Evolutionary conservation across 2,329 filamentous ascomycete species (phyloP).

Genomic region (Alternaria conjuncta): DNA sequence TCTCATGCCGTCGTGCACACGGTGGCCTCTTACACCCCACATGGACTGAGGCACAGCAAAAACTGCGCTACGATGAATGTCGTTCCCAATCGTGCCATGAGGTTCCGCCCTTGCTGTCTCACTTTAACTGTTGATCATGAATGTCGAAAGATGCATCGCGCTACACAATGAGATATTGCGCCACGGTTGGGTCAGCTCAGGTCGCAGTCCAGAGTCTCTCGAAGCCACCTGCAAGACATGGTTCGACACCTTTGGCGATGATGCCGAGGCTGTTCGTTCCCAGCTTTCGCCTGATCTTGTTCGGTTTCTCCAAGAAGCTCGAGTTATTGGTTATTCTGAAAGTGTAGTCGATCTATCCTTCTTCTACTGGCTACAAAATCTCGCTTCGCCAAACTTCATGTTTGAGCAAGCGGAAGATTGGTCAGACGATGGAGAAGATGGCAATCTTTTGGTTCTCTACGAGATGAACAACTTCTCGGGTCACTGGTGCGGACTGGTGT

Average conservation of each 20-base stretch:
- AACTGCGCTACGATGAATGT: background rate
- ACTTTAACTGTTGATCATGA: background rate
- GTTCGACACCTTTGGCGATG: background rate
- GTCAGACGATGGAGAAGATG: background rate
- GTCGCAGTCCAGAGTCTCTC: background rate
- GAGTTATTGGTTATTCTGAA: background rate
- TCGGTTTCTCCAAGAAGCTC: background rate
- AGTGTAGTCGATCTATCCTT: background rate
- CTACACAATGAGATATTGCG: background rate
- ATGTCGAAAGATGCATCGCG: background rate
- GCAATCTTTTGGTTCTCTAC: slow-evolving; percentile 2
- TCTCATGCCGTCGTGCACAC: background rate
- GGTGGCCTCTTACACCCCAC: background rate
- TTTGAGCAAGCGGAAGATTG: background rate
- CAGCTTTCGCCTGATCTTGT: background rate
- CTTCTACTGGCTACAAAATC: slow-evolving; percentile 5
- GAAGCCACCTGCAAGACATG: background rate
- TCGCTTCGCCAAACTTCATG: background rate
- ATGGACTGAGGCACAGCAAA: background rate
- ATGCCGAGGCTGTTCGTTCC: background rate
- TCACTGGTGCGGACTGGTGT: background rate
- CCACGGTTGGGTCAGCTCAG: background rate
- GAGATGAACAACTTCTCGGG: background rate
- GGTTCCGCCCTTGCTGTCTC: background rate
- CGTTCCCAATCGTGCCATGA: background rate